Base-by-base conservation (phyloP, 768 basidiomycete species). In the Mycena indigotica region DNA sequence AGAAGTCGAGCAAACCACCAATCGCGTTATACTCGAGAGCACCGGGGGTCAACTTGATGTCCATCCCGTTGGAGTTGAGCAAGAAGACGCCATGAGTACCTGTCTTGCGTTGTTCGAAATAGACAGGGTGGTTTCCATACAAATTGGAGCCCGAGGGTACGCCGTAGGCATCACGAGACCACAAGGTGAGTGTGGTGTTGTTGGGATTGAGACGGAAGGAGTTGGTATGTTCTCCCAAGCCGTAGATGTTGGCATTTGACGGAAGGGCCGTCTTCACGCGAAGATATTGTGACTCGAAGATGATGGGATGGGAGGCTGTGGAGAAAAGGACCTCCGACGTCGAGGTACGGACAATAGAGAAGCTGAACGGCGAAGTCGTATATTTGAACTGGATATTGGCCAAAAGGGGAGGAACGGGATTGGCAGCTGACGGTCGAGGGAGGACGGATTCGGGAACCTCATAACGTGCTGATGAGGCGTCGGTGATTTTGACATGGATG, bases 241-340 rank as follows among this genome's bases (percentile, higher is more conserved):
- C 91, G 66, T 89, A 91, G 53, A 91, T 80, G 69, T 91, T 90
- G 25, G 89, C 81, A 39, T 80, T 69, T 3, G 68, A 52, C 0
- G 88, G 85, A 0, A 92, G 69, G 44, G 66, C 68, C 17, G 87
- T 88, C 67, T 88, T 86, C 60, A 92, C 73, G 52, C 88, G 86
- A 15, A 92, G 76, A 67, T 88, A 92, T 69, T 91, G 89, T 1
- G 86, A 81, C 62, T 90, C 87, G 65, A 87, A 91, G 60, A 93
- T 84, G 69, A 90, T 70, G 0, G 88, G 76, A 62, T 85, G 78
- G 8, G 77, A 75, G 2, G 76, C 75, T 2, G 86, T 88, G 16
- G 84, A 80, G 73, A 87, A 89, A 17, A 89, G 73, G 2, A 83
- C 74, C 64, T 88, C 85, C 17, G 64, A 61, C 1, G 80, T 82